Evolutionary conservation across 306 rosid genomes (phyloP), one percentile per base, ranked within the genome.

Genomic region (Sphenostylis stenocarpa): DNA sequence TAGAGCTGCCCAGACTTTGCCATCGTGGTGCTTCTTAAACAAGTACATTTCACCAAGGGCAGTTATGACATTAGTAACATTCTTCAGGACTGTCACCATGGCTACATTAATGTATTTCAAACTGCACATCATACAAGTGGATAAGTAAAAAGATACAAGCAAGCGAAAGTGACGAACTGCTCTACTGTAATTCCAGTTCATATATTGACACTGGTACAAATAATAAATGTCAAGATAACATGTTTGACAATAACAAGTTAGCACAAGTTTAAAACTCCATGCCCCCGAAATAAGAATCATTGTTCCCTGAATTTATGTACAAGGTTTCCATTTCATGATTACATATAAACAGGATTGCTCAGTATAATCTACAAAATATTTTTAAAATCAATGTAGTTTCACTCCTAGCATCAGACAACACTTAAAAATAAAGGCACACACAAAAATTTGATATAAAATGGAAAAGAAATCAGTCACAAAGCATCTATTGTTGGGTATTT

Each of bases 31-130:
- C 96, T 96, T 96, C 66, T 77, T 86, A 81, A 96, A 96, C 62
- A 96, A 68, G 84, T 92, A 92, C 96, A 96, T 96, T 82, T 96
- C 99, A 41, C 99, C 99, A 44, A 96, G 45, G 60, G 99, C 99
- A 7, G 99, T 96, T 76, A 96, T 92, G 84, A 96, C 98, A 84
- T 96, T 96, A 57, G 99, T 91, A 82, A 92, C 97, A 79, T 96
- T 96, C 90, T 96, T 96, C 87, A 96, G 85, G 83, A 96, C 91
- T 10, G 98, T 96, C 87, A 96, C 97, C 99, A 96, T 96, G 23
- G 98, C 99, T 45, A 96, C 97, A 82, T 96, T 96, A 80, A 92
- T 96, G 88, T 96, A 92, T 90, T 85, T 96, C 89, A 96, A 89
- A 85, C 99, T 96, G 98, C 96, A 88, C 67, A 80, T 28, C 72